These are phyloP conservation scores for Chenopodium album DNA, from an alignment of 148 eudicot genomes.

Conservation along the genomic window DNA sequence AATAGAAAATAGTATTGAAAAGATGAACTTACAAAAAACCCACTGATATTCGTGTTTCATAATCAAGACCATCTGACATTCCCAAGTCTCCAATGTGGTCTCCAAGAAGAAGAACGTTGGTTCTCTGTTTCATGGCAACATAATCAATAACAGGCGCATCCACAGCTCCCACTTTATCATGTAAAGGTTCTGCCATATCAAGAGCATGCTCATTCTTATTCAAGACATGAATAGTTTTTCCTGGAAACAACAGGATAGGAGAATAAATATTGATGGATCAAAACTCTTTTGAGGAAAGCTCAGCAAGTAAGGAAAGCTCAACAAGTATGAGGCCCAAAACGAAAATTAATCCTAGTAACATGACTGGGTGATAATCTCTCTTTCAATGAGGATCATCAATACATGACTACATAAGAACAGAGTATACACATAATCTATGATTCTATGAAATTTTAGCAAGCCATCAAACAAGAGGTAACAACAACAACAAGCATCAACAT, in stretches of 20 bases:
- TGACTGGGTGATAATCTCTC: not conserved
- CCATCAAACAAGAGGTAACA: not conserved
- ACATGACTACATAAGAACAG: slow-evolving; percentile 7
- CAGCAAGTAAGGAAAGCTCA: not conserved
- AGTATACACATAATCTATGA: not conserved
- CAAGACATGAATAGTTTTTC: slow-evolving; percentile 88
- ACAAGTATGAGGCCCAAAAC: not conserved
- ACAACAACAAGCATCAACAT: slow-evolving; percentile 2
- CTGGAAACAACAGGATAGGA: slow-evolving; percentile 34
- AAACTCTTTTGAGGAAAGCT: not conserved
- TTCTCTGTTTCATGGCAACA: slow-evolving; percentile 63
- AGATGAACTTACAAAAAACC: slow-evolving; percentile 78
- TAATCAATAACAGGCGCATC: slow-evolving; percentile 45
- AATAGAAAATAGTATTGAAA: not conserved
- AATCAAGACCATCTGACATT: slow-evolving; percentile 90
- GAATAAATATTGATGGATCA: not conserved
- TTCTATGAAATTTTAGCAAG: not conserved
- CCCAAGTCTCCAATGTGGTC: slow-evolving; percentile 95
- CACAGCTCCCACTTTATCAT: slow-evolving; percentile 52
- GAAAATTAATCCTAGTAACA: not conserved
- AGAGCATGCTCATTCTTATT: slow-evolving; percentile 97
- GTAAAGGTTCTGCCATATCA: slow-evolving; percentile 89
- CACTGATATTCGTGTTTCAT: slow-evolving; percentile 76
- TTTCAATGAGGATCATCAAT: not conserved
- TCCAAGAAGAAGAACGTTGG: slow-evolving; percentile 86